phyloP scores from a whole-genome alignment of 2,329 filamentous ascomycete genomes.

The Aspergillus sp. region DNA sequence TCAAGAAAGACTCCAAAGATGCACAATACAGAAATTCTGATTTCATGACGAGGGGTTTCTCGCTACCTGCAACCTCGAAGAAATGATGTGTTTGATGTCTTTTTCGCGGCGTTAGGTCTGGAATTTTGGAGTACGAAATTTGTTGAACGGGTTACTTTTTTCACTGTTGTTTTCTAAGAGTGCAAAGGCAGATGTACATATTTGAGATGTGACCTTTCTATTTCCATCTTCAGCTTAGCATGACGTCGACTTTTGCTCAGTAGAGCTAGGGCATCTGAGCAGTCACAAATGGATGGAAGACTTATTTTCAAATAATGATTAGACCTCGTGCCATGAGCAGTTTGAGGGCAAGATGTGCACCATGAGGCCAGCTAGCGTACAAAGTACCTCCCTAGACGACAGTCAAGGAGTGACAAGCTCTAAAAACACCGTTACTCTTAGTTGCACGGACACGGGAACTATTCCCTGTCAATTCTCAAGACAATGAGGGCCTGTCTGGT shows the following conservation, averaged over 20 bases:
- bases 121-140: not conserved
- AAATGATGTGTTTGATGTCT: constrained; percentile 25
- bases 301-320: no score
- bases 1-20: constrained; percentile 47
- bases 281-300: no score
- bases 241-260: no score
- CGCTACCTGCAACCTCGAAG: constrained; percentile 48
- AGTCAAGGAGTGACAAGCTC: not conserved
- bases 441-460: not conserved
- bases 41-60: constrained; percentile 61
- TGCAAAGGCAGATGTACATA: constrained; percentile 5
- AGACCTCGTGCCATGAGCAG: no score
- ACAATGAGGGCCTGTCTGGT: not conserved
- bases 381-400: not conserved
- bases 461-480: not conserved
- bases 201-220: not conserved
- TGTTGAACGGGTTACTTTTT: not conserved
- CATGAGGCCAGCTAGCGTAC: no score
- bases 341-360: no score
- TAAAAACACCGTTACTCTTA: not conserved
- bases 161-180: not conserved
- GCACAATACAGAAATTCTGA: constrained; percentile 47
- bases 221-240: no score
- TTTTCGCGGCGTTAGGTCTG: constrained; percentile 9
- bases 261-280: no score